phyloP scores from a whole-genome alignment of 1,284 basidiomycete species.

The Malassezia nana region DNA sequence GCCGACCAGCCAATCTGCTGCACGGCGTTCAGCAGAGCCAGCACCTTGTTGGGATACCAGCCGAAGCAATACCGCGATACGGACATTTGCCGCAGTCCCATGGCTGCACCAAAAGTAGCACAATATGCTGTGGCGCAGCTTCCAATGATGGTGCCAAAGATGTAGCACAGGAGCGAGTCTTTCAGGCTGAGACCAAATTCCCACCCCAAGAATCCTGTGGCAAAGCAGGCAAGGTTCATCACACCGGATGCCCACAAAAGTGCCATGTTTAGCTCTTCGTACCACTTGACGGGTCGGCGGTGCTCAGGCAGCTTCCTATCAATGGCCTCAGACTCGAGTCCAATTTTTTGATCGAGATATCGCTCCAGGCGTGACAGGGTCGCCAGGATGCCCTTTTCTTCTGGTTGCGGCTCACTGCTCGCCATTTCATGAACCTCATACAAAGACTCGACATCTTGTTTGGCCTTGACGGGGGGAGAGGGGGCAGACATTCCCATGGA shows the following conservation, averaged over 20 bases:
- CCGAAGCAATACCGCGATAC: constrained; percentile 1
- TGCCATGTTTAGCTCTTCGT: neutral
- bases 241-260: neutral
- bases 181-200: constrained; percentile 1
- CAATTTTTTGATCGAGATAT: neutral
- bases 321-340: constrained; percentile 1
- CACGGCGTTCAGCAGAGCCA: neutral
- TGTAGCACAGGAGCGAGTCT: neutral
- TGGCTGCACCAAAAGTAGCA: neutral
- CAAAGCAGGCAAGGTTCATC: neutral
- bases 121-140: neutral
- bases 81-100: constrained; percentile 4
- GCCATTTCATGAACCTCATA: neutral
- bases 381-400: neutral
- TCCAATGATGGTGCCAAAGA: neutral
- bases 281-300: neutral
- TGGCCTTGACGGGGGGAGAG: neutral
- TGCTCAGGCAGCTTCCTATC: neutral
- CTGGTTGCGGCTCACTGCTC: neutral
- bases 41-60: neutral
- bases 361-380: neutral
- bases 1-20: constrained; percentile 4
- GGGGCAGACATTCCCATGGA: neutral
- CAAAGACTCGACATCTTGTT: neutral
- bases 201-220: neutral